Base-by-base conservation (phyloP, 2,329 filamentous ascomycete species). In the Colletotrichum limetticola region DNA sequence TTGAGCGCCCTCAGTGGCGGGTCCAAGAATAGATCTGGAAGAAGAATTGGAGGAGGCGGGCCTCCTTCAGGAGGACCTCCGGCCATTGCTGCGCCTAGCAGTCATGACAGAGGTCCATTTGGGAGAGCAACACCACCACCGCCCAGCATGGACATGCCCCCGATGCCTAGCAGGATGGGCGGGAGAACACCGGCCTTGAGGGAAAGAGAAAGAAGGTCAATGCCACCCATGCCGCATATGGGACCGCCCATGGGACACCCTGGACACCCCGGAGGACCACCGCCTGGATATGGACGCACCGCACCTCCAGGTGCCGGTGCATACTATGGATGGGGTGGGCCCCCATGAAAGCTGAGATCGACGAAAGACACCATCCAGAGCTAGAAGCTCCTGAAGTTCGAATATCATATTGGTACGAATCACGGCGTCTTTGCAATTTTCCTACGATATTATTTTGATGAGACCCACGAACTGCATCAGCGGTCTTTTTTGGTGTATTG, bases 1-100 rank as follows among this genome's bases (percentile, higher is more conserved):
- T 80, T 92, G 74, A 89, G 87, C 76, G 87, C 87, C 68, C 82
- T 89, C 70, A 85, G 80, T 72, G 85, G 85, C 70, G 42, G 42
- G 42, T 82, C 84, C 37, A 84, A 87, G 64, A 89, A 89, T 78
- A 80, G 26, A 32, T 16, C 81, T 46, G 80, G 79, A 60, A 85
- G 87, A 67, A 79, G 78, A 11, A 73, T 78, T 72, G 74, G 35
- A 30, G 60, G 59, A 19, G 60, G 42, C 26, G 42, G 42, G 14
- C 60, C 60, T 5, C 26, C 19, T 11, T 19, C 60, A 24, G 60
- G 42, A 8, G 60, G 79, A 78, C 8, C 77, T 79, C 80, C 78
- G 4, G 80, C 82, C 12, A 80, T 85, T 28, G 82, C 82, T n/a
- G 81, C 81, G 71, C 80, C 83, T 4, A 75, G 79, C 55, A 81